Evolutionary conservation across 352 stramenopile species (phyloP).

Genomic region (Globisporangium cederbergense): DNA sequence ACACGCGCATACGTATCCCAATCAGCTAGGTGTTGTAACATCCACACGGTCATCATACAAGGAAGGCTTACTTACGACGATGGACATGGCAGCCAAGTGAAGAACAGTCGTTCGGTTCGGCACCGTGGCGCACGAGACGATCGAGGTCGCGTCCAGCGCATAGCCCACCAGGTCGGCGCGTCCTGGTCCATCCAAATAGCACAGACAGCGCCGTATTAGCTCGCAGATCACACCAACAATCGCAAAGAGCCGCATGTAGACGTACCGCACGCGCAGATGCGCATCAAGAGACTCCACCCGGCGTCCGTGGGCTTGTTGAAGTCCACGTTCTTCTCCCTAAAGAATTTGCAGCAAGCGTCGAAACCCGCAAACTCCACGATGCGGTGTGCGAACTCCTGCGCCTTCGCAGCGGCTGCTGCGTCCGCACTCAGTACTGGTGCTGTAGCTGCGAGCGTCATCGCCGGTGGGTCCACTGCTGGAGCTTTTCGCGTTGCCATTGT

Average conservation of each 20-base stretch:
- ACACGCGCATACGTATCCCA: not conserved
- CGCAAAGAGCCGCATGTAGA: too few species aligned
- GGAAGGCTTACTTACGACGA: constrained; percentile 37
- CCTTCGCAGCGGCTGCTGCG: constrained; percentile 17
- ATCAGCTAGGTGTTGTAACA: not conserved
- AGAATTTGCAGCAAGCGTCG: constrained; percentile 53
- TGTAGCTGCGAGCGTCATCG: not conserved
- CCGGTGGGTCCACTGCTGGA: not conserved
- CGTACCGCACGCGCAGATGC: constrained; percentile 64
- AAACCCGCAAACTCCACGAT: constrained; percentile 72
- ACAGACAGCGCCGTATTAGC: not conserved
- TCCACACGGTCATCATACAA: not conserved
- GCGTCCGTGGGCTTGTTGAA: constrained; percentile 52
- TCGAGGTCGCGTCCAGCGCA: constrained; percentile 53
- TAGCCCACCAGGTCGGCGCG: constrained; percentile 58
- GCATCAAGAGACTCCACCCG: constrained; percentile 85
- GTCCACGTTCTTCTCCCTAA: constrained; percentile 53
- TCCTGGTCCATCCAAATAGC: constrained; percentile 28
- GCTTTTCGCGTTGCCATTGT: not conserved
- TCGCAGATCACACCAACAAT: too few species aligned
- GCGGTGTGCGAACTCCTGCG: constrained; percentile 72
- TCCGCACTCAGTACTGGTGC: not conserved
- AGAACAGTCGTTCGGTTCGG: constrained; percentile 73
- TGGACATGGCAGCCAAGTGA: constrained; percentile 73
- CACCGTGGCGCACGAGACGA: constrained; percentile 49